Base-by-base conservation (phyloP, 352 stramenopile genomes). In the Thalassiosira sp. region DNA sequence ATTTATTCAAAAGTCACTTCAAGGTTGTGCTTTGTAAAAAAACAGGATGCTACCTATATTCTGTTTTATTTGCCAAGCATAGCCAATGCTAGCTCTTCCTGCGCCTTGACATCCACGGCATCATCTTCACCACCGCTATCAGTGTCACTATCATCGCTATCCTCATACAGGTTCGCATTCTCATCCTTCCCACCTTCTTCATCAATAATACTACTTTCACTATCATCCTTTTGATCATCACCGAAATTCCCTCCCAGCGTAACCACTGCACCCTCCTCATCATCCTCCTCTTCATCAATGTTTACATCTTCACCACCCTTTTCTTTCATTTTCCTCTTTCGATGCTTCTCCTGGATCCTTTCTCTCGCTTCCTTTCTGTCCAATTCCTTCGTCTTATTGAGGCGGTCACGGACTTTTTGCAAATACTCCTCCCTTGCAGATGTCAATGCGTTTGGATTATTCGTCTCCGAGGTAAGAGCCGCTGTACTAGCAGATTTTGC, bases 281-380 rank as follows among this genome's bases (percentile, higher is more conserved):
- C 46, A 8, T 67, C 45, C 11, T 61, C 61, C 40, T 72, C 63
- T 20, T 54, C 62, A 43, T 57, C 40, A 22, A 62, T 37, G n/a
- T 77, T 67, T 1, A 10, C 25, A 35, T 62, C 42, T 25, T 73
- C 76, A 16, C n/a, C n/a, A n/a, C 28, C 64, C 61, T 88, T 91
- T n/a, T 87, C 81, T 74, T 90, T 63, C 18, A 89, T 27, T 22
- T 71, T 74, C 45, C 71, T 82, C 70, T 92, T 91, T 45, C 74
- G 82, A 62, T 91, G 86, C 51, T 89, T 90, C 33, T 86, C 76
- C 46, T 85, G 79, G 46, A 90, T 86, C 35, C 86, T 76, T 25
- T 91, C 82, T 67, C 89, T 85, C 57, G 89, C 85, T 54, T 91
- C 83, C 45, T 74, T 52, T 35, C 81, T 75, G 74, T 92, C 86